Evolutionary conservation across 305 asterid genomes (phyloP).

Genomic region (Fraxinus floribunda): DNA sequence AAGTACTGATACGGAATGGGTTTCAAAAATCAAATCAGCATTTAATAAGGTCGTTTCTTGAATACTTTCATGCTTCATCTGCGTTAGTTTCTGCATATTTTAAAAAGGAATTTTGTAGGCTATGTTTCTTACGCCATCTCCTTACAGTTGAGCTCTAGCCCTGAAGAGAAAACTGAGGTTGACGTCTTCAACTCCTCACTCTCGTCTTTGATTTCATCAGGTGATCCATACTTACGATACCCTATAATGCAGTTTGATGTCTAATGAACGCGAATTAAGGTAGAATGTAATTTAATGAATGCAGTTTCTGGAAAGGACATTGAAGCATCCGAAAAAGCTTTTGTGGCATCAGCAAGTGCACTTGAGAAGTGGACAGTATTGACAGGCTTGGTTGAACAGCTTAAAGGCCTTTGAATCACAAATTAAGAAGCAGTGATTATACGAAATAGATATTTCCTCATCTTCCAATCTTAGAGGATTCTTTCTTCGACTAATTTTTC

Average conservation of each 20-base stretch:
- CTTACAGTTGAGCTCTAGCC: conserved; percentile 69
- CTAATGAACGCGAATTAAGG: background rate
- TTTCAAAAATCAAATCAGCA: conserved; percentile 65
- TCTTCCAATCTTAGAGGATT: background rate
- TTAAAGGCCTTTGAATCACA: conserved; percentile 67
- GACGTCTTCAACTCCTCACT: conserved; percentile 62
- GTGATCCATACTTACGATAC: conserved; percentile 22
- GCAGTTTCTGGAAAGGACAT: conserved; percentile 68
- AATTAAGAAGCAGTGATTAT: background rate
- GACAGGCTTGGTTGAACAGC: conserved; percentile 62
- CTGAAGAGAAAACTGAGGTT: conserved; percentile 70
- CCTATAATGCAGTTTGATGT: background rate
- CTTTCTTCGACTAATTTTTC: conserved; percentile 6
- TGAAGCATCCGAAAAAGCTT: conserved; percentile 65
- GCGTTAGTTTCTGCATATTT: background rate
- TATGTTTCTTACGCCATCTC: conserved; percentile 4
- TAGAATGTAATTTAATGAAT: background rate
- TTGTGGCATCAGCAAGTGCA: conserved; percentile 69
- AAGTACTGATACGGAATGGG: conserved; percentile 64
- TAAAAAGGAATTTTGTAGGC: background rate
- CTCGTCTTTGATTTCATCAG: conserved; percentile 63
- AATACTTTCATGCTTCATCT: no score
- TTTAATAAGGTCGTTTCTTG: conserved; percentile 58
- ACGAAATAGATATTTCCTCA: background rate
- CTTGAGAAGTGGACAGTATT: conserved; percentile 77